phyloP scores from a whole-genome alignment of 2,329 filamentous ascomycete genomes.

The Trichoderma sp. region DNA sequence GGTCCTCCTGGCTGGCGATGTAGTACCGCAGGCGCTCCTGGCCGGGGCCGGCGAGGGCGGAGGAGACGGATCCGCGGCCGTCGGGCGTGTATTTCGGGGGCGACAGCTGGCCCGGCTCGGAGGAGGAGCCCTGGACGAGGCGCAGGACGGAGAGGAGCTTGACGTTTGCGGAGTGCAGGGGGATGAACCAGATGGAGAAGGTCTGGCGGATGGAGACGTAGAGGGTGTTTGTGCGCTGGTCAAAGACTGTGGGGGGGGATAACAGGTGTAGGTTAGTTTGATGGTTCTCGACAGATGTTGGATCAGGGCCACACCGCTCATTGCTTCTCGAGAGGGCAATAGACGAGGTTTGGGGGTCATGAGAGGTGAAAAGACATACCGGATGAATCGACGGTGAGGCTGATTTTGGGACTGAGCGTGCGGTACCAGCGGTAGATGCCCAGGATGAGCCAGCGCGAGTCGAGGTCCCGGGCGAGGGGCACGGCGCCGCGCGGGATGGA shows the following conservation, averaged over 20 bases:
- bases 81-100: constrained; percentile 29
- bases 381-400: constrained; percentile 64
- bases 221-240: constrained; percentile 65
- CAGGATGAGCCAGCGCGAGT: constrained; percentile 68
- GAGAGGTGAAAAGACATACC: constrained; percentile 42
- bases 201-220: constrained; percentile 75
- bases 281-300: too few species aligned
- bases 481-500: constrained; percentile 49
- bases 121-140: constrained; percentile 52
- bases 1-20: constrained; percentile 75
- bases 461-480: constrained; percentile 48
- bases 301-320: background rate
- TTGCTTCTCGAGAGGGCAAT: background rate
- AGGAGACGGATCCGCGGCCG: constrained; percentile 24
- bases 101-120: constrained; percentile 21
- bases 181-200: constrained; percentile 76
- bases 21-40: constrained; percentile 57
- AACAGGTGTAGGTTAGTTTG: background rate
- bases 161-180: constrained; percentile 71
- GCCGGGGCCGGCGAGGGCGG: constrained; percentile 29
- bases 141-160: constrained; percentile 68
- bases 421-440: constrained; percentile 83
- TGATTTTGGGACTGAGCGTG: constrained; percentile 74
- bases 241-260: constrained; percentile 57
- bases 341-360: background rate